These are phyloP conservation scores for Hippophae gyantsensis DNA, from an alignment of 306 rosid species.

Conservation along the genomic window DNA sequence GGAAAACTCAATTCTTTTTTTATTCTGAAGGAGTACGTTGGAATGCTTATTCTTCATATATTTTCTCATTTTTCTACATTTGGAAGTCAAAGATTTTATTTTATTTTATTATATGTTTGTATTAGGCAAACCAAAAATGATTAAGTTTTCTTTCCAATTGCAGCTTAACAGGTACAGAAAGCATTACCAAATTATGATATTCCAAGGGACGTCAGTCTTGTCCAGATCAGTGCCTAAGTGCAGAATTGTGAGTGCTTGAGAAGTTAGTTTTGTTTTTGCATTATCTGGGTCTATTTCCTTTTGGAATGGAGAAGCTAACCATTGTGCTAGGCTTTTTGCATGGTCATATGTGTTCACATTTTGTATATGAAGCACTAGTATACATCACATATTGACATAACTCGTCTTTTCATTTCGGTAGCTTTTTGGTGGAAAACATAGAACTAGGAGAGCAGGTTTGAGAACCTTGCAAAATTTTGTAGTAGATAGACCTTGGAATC, in stretches of 20 bases:
- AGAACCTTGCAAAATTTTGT: conserved; percentile 25
- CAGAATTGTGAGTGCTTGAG: conserved; percentile 17
- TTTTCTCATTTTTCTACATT: too few relatives aligned
- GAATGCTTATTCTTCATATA: too few relatives aligned
- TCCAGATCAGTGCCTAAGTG: conserved; percentile 31
- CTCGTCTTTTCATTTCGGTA: too few relatives aligned
- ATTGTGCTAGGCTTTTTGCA: conserved; percentile 22
- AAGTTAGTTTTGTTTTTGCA: neutral
- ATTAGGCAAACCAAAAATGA: too few relatives aligned
- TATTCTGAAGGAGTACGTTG: too few relatives aligned
- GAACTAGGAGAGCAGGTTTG: conserved; percentile 13
- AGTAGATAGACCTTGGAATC: neutral
- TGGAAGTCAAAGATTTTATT: too few relatives aligned
- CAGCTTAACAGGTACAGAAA: conserved; percentile 44
- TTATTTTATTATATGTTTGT: too few relatives aligned
- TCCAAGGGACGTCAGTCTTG: conserved; percentile 60
- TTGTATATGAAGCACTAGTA: conserved; percentile 36
- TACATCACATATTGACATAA: neutral
- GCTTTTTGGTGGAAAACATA: too few relatives aligned
- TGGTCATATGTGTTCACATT: conserved; percentile 27
- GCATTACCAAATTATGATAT: conserved; percentile 68
- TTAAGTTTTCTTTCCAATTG: neutral
- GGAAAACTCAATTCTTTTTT: too few relatives aligned
- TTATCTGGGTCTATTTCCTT: conserved; percentile 1
- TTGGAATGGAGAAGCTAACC: conserved; percentile 8